These are phyloP conservation scores for Arctium lappa DNA, from an alignment of 129 eudicot genomes.

Conservation along the genomic window DNA sequence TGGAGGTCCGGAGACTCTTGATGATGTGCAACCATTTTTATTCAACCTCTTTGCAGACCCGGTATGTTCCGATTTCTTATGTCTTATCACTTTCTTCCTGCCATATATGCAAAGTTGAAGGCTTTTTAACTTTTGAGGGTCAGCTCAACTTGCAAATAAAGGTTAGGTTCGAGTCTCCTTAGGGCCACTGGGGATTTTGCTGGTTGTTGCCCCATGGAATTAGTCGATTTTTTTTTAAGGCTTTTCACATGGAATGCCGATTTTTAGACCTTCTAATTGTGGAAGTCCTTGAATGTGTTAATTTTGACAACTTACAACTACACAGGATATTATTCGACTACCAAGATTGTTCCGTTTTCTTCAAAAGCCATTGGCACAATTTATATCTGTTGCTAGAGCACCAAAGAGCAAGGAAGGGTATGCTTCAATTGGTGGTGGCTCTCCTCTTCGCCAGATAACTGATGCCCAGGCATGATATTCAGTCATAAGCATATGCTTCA, in stretches of 20 bases:
- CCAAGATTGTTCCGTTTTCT: conserved; percentile 94
- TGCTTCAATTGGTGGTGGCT: conserved; percentile 99
- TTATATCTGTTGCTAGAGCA: conserved; percentile 90
- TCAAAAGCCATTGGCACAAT: conserved; percentile 95
- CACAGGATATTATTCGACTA: conserved; percentile 91
- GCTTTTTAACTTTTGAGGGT: neutral
- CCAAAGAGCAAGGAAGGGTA: conserved; percentile 99
- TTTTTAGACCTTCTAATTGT: neutral
- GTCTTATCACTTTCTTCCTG: neutral
- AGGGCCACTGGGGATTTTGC: neutral
- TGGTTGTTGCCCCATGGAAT: neutral
- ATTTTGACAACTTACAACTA: conserved; percentile 7
- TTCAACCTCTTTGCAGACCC: conserved; percentile 97
- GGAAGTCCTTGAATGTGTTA: neutral
- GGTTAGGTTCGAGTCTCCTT: neutral
- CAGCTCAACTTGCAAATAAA: neutral
- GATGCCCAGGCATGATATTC: conserved; percentile 84
- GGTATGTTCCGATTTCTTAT: conserved; percentile 39
- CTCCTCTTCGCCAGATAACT: conserved; percentile 93
- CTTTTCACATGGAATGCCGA: neutral
- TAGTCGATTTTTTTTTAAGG: neutral
- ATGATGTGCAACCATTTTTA: conserved; percentile 91
- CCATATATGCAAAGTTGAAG: neutral
- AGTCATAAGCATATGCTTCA: neutral
- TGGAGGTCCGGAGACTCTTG: conserved; percentile 98